These are phyloP conservation scores for Cicer bijugum DNA, from an alignment of 306 rosid species.

Conservation along the genomic window DNA sequence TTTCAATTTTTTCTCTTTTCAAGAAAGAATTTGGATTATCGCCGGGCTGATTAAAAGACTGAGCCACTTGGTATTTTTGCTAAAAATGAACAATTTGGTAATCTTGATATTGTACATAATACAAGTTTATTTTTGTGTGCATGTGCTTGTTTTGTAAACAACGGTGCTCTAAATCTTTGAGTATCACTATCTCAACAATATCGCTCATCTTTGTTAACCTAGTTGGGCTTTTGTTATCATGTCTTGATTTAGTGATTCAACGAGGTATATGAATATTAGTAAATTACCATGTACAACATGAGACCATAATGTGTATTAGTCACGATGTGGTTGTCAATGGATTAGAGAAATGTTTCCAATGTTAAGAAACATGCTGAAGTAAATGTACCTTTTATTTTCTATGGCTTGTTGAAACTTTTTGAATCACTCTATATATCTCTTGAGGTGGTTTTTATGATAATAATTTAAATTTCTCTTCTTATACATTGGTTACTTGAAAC, in stretches of 20 bases:
- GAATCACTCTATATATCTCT: conserved; percentile 33
- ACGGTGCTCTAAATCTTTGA: conserved; percentile 4
- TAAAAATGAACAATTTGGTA: background rate
- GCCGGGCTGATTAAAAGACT: background rate
- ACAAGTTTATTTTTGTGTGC: conserved; percentile 2
- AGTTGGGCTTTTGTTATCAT: conserved; percentile 4
- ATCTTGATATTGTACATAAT: conserved; percentile 1
- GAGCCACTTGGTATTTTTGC: background rate
- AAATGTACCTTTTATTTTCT: conserved; percentile 21
- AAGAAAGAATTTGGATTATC: conserved; percentile 11
- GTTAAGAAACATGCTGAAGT: conserved; percentile 15
- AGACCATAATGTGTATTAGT: too few relatives aligned
- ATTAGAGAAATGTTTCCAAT: conserved; percentile 9
- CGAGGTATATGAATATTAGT: conserved; percentile 11
- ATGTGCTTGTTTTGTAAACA: background rate
- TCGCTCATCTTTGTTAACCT: background rate
- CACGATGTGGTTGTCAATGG: too few relatives aligned
- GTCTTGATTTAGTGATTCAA: conserved; percentile 16
- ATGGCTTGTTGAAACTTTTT: conserved; percentile 30
- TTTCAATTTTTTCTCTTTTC: background rate
- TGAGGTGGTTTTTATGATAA: conserved; percentile 8
- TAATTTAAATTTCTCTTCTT: conserved; percentile 16
- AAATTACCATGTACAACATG: too few relatives aligned
- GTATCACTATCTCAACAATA: background rate
- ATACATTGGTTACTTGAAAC: conserved; percentile 39